These are phyloP conservation scores for Herpetospermum pedunculosum DNA, from an alignment of 306 rosid genomes.

Conservation along the genomic window DNA sequence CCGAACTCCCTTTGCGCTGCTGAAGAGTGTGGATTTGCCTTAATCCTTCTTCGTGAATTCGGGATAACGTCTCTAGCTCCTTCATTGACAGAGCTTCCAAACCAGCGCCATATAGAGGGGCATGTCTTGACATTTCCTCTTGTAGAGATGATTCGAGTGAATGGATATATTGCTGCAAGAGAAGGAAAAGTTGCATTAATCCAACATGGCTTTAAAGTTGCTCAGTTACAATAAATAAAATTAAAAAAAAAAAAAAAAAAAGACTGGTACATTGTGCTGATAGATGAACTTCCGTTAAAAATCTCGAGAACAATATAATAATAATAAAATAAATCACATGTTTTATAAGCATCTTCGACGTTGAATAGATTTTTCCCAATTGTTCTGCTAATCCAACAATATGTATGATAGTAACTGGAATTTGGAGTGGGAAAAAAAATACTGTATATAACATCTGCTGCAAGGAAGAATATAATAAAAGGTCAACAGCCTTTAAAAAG, in stretches of 20 bases:
- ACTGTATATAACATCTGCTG: neutral
- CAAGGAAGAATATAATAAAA: neutral
- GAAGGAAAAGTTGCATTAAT: slow-evolving; percentile 18
- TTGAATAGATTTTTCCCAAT: neutral
- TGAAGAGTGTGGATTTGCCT: slow-evolving; percentile 91
- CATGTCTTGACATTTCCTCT: slow-evolving; percentile 97
- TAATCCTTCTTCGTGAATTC: slow-evolving; percentile 91
- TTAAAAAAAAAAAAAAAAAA: no score
- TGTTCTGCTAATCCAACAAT: neutral
- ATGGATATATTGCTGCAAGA: slow-evolving; percentile 91
- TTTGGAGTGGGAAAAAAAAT: neutral
- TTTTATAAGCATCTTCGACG: neutral
- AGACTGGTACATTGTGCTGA: neutral
- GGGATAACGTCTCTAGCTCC: slow-evolving; percentile 84
- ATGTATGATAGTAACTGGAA: neutral
- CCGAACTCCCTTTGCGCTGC: slow-evolving; percentile 72
- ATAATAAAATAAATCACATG: neutral
- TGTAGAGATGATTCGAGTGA: slow-evolving; percentile 77
- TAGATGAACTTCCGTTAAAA: neutral
- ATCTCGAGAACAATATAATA: neutral
- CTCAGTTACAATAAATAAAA: neutral
- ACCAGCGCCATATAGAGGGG: slow-evolving; percentile 93
- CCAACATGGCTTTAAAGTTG: neutral
- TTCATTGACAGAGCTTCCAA: slow-evolving; percentile 87
- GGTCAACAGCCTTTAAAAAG: neutral